Conservation (phyloP, 176 grass and related monocot species). For the Microstegium vimineum region DNA sequence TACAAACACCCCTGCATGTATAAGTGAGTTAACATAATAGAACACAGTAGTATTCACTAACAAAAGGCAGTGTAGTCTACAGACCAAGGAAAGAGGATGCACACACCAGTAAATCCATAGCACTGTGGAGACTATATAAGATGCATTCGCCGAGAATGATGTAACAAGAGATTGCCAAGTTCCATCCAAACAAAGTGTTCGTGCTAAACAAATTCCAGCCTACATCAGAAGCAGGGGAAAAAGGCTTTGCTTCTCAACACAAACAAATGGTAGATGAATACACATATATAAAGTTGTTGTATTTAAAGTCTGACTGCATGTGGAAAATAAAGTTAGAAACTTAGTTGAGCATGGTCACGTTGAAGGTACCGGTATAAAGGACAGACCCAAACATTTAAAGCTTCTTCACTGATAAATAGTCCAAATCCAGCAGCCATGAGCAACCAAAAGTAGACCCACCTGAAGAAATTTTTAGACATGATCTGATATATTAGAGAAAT, state of each 20-base stretch:
- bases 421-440: slow-evolving; percentile 88
- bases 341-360: slow-evolving; percentile 34
- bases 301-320: not conserved
- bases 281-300: not conserved
- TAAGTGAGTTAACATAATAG: not conserved
- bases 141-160: slow-evolving; percentile 68
- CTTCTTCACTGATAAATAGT: slow-evolving; percentile 87
- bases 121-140: slow-evolving; percentile 74
- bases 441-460: slow-evolving; percentile 95
- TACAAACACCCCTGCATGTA: slow-evolving; percentile 78
- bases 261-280: slow-evolving; percentile 1
- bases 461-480: slow-evolving; percentile 31
- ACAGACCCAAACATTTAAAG: slow-evolving; percentile 96
- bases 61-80: not conserved
- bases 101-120: slow-evolving; percentile 92
- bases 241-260: not conserved
- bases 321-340: slow-evolving; percentile 9
- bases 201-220: slow-evolving; percentile 85
- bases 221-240: slow-evolving; percentile 27
- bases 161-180: slow-evolving; percentile 65
- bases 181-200: slow-evolving; percentile 77
- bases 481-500: not conserved
- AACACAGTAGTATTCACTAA: not conserved
- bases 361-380: slow-evolving; percentile 64
- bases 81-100: slow-evolving; percentile 7